A percentile compares a stretch with the other conserved stretches of the same genome.
phyloP scores from a whole-genome alignment of 495 filamentous ascomycete species.

The Penicillium paradoxum region DNA sequence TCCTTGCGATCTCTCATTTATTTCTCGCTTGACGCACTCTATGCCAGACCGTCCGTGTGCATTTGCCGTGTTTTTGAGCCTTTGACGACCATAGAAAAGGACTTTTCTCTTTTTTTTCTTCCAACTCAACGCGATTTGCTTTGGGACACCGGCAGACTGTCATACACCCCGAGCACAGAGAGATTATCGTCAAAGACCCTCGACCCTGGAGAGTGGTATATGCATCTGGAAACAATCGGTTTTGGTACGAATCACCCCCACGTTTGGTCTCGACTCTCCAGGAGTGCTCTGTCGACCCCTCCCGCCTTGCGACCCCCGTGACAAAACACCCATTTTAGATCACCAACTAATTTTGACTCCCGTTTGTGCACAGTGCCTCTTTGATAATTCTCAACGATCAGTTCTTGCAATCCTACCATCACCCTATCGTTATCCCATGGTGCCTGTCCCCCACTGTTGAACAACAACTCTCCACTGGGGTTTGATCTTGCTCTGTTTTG shows the following conservation, averaged over 20 bases:
- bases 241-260: background rate
- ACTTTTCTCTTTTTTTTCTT: background rate
- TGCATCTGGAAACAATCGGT: background rate
- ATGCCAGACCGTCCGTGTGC: constrained; percentile 18
- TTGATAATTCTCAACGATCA: background rate
- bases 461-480: constrained; percentile 5
- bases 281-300: constrained; percentile 22
- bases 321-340: background rate
- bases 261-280: background rate
- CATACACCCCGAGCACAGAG: constrained; percentile 6
- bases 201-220: background rate
- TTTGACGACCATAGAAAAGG: constrained; percentile 13
- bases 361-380: background rate
- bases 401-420: background rate
- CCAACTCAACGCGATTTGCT: constrained; percentile 10
- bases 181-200: constrained; percentile 5
- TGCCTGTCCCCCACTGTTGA: constrained; percentile 13
- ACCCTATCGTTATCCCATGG: constrained; percentile 11
- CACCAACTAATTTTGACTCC: constrained; percentile 4
- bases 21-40: constrained; percentile 20
- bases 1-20: constrained; percentile 8
- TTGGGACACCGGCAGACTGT: constrained; percentile 14
- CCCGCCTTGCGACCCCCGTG: constrained; percentile 8
- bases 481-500: constrained; percentile 7
- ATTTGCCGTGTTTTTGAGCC: constrained; percentile 9